phyloP scores from a whole-genome alignment of 78 protist genomes.

The Protostelium mycophagum region DNA sequence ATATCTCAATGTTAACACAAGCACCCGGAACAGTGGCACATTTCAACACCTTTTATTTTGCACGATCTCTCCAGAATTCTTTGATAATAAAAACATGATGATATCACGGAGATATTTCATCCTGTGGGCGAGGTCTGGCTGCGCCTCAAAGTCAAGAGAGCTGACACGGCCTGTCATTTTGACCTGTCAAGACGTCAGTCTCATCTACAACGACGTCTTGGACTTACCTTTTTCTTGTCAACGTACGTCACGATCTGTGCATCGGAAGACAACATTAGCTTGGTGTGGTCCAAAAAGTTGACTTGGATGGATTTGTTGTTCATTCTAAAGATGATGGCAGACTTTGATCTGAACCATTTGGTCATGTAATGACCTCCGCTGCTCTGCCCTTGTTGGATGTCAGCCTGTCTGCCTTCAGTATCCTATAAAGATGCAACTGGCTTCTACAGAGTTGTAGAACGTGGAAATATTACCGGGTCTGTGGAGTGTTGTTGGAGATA shows the following conservation, averaged over 20 bases:
- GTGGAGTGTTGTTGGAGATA: slow-evolving; percentile 29
- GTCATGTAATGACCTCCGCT: not conserved
- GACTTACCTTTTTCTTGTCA: not conserved
- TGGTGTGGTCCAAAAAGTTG: not conserved
- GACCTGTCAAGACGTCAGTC: not conserved
- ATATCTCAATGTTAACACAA: no score
- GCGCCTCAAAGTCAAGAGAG: not conserved
- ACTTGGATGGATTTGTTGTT: not conserved
- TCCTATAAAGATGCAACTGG: not conserved
- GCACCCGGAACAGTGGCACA: no score
- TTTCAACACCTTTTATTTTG: no score
- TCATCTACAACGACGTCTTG: not conserved
- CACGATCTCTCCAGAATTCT: not conserved
- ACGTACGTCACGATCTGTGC: not conserved
- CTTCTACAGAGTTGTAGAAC: not conserved
- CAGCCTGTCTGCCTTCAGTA: no score
- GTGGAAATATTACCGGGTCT: not conserved
- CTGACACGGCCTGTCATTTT: not conserved
- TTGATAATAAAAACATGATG: not conserved
- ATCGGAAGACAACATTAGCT: not conserved
- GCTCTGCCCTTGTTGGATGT: not conserved
- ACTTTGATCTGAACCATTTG: not conserved
- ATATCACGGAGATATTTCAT: not conserved
- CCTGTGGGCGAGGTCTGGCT: not conserved
- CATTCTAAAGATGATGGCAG: not conserved